phyloP scores from a whole-genome alignment of 2,329 filamentous ascomycete genomes.

The Phaeosphaeriaceae sp. region DNA sequence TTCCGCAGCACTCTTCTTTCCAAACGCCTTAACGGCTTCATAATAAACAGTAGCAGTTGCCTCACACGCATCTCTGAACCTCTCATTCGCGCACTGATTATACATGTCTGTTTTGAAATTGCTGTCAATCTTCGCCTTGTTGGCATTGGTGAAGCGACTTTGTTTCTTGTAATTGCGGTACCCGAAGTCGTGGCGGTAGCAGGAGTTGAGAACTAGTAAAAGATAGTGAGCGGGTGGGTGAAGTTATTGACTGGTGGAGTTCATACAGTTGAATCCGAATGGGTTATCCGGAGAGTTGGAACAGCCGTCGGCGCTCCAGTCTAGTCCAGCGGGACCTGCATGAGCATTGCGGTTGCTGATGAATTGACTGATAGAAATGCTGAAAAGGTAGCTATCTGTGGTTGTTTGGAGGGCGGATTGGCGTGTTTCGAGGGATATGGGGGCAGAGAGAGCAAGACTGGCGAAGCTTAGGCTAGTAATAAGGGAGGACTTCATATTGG shows the following conservation, averaged over 20 bases:
- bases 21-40: constrained; percentile 37
- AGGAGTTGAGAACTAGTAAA: constrained; percentile 23
- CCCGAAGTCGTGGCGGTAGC: constrained; percentile 63
- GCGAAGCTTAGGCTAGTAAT: neutral
- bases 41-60: constrained; percentile 44
- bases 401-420: constrained; percentile 7
- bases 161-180: constrained; percentile 59
- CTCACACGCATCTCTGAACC: constrained; percentile 24
- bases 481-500: constrained; percentile 1
- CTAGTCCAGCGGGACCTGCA: constrained; percentile 46
- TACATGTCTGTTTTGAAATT: constrained; percentile 55
- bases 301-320: constrained; percentile 49
- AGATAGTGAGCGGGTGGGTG: neutral
- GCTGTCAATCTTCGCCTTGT: constrained; percentile 50
- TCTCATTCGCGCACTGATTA: constrained; percentile 35
- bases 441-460: constrained; percentile 4
- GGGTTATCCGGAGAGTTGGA: constrained; percentile 41
- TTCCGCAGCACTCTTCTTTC: constrained; percentile 8
- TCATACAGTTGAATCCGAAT: constrained; percentile 37
- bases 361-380: constrained; percentile 52
- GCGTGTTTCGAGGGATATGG: neutral
- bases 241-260: neutral
- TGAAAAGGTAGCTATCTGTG: constrained; percentile 59
- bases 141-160: constrained; percentile 51
- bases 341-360: constrained; percentile 49